Base-by-base conservation (phyloP, 768 basidiomycete species). In the Lepiota venenata region DNA sequence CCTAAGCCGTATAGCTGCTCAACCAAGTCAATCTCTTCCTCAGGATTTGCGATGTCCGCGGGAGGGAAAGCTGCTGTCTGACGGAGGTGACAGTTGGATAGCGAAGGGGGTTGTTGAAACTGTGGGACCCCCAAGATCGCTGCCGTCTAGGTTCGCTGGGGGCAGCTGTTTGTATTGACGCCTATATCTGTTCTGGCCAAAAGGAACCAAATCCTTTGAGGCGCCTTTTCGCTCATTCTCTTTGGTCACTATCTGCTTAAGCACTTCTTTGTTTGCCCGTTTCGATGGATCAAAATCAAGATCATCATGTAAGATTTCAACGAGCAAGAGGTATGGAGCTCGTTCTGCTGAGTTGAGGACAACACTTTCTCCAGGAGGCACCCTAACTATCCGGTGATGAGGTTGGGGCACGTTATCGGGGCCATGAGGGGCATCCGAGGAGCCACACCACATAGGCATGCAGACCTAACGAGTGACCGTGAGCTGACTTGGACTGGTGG, bases 261-360 rank as follows among this genome's bases (percentile, higher is more conserved):
- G 69, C 35, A 93, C 74, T 52, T 98, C 94, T 64, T 85, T 87
- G 69, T 99, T 99, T 20, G 79, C 74, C 46, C 93, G 77, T 64
- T 87, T 90, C 10, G 71, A 67, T 1, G 96, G 91, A 63, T 97
- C 91, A 66, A 99, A 98, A 66, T 96, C 91, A 32, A 99, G 79
- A 61, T 98, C 96, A 29, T 84, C 86, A 57, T 84, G 82, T 27
- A 98, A 76, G 42, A 98, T 87, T 69, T 99, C 97, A 55, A 98
- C 82, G 57, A 95, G 78, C 20, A 99, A 80, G 16, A 99, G 78
- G 66, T 91, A 99, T 4, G 97, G 97, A 0, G 93, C 94, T 35
- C 91, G 82, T 69, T 99, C 95, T 2, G 97, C 97, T 16, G 96
- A 98, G 66, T 99, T 99, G 22, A 99, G 80, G 9, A 98, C 97